Percentiles rank a stretch among this genome's conserved stretches.
These are phyloP conservation scores for Diplodia mutila DNA, from an alignment of 2,329 filamentous ascomycete genomes.

Conservation along the genomic window DNA sequence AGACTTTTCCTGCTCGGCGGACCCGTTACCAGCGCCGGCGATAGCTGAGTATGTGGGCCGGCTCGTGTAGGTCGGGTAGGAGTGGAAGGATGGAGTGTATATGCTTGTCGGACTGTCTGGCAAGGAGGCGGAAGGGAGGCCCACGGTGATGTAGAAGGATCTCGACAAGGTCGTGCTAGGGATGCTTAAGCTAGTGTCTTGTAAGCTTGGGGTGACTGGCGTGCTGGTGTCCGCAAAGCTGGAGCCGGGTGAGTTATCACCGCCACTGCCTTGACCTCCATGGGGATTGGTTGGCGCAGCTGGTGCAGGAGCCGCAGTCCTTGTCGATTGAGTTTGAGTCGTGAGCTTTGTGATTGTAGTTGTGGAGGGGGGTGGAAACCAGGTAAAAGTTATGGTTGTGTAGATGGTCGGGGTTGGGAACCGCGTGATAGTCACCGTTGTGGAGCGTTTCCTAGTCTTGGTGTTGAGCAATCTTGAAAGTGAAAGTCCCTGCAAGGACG, in stretches of 20 bases:
- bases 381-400: not conserved
- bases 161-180: not conserved
- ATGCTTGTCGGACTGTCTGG: not conserved
- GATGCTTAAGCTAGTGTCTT: not conserved
- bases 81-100: not conserved
- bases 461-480: not conserved
- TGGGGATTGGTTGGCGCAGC: not conserved
- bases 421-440: not conserved
- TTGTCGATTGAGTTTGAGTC: not conserved
- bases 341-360: not conserved
- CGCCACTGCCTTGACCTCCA: not conserved
- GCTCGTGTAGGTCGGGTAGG: not conserved
- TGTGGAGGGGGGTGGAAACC: not conserved
- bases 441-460: not conserved
- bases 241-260: not conserved
- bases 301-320: not conserved
- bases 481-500: not conserved
- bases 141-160: not conserved
- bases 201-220: not conserved
- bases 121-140: not conserved
- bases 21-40: not conserved
- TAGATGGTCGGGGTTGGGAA: not conserved
- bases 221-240: not conserved
- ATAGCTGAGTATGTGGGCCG: not conserved
- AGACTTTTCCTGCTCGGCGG: not conserved